phyloP scores from a whole-genome alignment of 192 early-diverging fungal genomes.

The Fimicolochytrium jonesii region DNA sequence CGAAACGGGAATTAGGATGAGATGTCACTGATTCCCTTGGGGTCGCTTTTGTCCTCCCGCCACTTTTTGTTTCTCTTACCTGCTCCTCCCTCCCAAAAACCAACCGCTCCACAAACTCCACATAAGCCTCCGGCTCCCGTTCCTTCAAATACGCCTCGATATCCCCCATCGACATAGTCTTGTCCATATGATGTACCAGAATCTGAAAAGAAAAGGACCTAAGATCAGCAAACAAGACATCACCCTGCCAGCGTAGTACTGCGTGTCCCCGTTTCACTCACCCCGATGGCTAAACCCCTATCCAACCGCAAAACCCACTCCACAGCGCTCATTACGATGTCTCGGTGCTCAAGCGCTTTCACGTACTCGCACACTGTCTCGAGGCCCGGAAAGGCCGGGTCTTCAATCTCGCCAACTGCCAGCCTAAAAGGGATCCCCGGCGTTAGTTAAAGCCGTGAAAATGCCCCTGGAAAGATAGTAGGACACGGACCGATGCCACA shows the following conservation, averaged over 20 bases:
- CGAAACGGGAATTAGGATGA: too few species aligned
- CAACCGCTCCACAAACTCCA: too few species aligned
- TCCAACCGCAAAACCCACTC: slow-evolving; percentile 31
- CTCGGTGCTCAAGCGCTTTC: slow-evolving; percentile 5
- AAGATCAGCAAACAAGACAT: not conserved
- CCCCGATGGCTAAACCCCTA: slow-evolving; percentile 30
- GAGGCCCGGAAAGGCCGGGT: slow-evolving; percentile 43
- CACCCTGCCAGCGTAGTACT: not conserved
- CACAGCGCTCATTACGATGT: slow-evolving; percentile 17
- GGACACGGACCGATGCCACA: slow-evolving; percentile 59
- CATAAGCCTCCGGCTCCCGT: too few species aligned
- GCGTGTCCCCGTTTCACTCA: not conserved
- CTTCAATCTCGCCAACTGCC: slow-evolving; percentile 42
- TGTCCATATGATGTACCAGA: slow-evolving; percentile 13
- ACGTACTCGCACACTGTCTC: slow-evolving; percentile 20
- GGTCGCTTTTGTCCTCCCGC: not conserved
- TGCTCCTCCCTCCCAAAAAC: not conserved
- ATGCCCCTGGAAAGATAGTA: not conserved
- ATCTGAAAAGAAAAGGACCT: not conserved
- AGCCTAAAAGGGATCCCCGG: slow-evolving; percentile 36
- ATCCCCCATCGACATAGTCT: not conserved
- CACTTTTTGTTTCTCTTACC: not conserved
- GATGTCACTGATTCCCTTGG: too few species aligned
- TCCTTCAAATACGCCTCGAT: too few species aligned
- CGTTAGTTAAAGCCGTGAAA: not conserved